These are phyloP conservation scores for Nannizziopsis arthrosporioides DNA, from an alignment of 2,329 filamentous ascomycete species.

Conservation along the genomic window DNA sequence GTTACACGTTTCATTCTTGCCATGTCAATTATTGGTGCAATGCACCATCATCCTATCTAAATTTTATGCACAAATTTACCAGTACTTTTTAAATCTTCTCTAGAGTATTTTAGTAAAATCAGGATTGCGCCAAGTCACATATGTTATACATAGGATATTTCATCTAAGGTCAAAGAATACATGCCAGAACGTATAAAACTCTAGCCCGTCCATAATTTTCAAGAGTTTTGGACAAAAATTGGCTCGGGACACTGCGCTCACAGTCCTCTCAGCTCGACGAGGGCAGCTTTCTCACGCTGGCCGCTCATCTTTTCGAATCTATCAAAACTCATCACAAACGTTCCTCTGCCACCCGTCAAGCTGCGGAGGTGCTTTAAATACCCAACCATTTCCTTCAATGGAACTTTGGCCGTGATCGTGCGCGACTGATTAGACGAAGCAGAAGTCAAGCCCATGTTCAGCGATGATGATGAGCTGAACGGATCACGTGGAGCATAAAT, in stretches of 20 bases:
- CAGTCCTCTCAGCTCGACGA: conserved; percentile 36
- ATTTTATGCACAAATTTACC: too few relatives aligned
- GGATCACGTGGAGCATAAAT: conserved; percentile 86
- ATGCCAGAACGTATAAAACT: too few relatives aligned
- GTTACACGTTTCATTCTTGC: background rate
- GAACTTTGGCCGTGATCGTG: conserved; percentile 73
- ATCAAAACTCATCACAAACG: conserved; percentile 64
- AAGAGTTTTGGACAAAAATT: background rate
- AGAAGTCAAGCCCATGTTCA: background rate
- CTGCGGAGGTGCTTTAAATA: conserved; percentile 82
- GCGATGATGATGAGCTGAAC: conserved; percentile 43
- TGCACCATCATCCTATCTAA: too few relatives aligned
- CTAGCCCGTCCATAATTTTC: too few relatives aligned
- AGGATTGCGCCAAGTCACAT: too few relatives aligned
- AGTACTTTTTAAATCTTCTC: too few relatives aligned
- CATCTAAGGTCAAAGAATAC: too few relatives aligned
- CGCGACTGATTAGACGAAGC: conserved; percentile 36
- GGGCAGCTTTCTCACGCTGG: conserved; percentile 47
- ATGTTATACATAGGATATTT: too few relatives aligned
- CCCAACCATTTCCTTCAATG: conserved; percentile 91
- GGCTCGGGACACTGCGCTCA: conserved; percentile 13
- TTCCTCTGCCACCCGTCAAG: conserved; percentile 73
- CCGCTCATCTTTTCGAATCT: conserved; percentile 56
- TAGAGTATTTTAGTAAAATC: too few relatives aligned
- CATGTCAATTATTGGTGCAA: too few relatives aligned